Percentiles rank a stretch among this genome's conserved stretches.
Conservation (phyloP, 345 rosid species). For the Nephelium lappaceum region DNA sequence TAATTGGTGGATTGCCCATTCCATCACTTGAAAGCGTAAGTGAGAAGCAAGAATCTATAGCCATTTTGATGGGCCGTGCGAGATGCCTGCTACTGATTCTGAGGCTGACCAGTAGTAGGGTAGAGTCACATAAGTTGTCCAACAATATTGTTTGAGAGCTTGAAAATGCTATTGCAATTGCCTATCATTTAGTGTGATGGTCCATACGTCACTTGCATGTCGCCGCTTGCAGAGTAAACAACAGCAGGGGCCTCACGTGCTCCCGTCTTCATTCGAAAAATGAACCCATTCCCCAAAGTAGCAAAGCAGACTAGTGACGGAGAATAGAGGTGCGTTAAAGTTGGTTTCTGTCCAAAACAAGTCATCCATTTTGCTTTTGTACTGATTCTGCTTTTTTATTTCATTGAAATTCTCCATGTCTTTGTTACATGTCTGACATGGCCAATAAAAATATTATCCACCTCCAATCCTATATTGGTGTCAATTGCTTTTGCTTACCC, state of each 20-base stretch:
- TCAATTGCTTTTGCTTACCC: constrained; percentile 5
- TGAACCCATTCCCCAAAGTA: not conserved
- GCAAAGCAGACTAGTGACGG: constrained; percentile 12
- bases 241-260: constrained; percentile 13
- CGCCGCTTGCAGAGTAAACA: constrained; percentile 10
- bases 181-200: not conserved
- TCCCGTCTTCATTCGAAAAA: not conserved
- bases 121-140: too few species aligned
- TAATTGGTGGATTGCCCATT: not conserved
- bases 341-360: constrained; percentile 19
- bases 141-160: not conserved
- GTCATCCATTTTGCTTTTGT: not conserved
- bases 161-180: not conserved
- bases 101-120: not conserved
- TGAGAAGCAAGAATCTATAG: not conserved
- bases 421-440: constrained; percentile 12
- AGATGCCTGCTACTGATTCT: not conserved
- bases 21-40: not conserved
- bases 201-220: constrained; percentile 17
- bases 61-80: not conserved
- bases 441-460: constrained; percentile 7
- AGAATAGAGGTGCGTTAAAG: not conserved
- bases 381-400: not conserved
- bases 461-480: not conserved
- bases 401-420: constrained; percentile 8